Conservation (phyloP, 2,329 filamentous ascomycete species). For the Arthroderma sp. region DNA sequence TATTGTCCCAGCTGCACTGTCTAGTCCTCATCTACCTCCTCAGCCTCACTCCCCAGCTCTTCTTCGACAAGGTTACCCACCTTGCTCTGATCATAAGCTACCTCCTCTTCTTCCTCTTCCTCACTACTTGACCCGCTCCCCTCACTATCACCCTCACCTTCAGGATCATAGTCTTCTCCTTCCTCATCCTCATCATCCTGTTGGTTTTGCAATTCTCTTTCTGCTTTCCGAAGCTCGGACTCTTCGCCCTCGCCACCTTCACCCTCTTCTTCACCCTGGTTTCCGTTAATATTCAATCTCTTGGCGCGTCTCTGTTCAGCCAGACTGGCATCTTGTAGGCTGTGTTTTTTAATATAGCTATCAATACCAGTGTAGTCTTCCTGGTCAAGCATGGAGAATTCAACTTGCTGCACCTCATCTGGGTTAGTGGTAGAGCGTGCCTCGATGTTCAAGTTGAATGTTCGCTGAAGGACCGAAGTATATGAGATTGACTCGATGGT, state of each 20-base stretch:
- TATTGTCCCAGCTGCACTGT: background rate
- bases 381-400: slow-evolving; percentile 55
- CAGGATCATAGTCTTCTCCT: slow-evolving; percentile 39
- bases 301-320: slow-evolving; percentile 48
- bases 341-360: slow-evolving; percentile 47
- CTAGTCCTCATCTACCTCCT: slow-evolving; percentile 24
- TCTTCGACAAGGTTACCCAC: slow-evolving; percentile 25
- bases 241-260: slow-evolving; percentile 34
- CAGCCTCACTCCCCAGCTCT: slow-evolving; percentile 33
- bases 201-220: slow-evolving; percentile 35
- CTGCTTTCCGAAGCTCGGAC: slow-evolving; percentile 45
- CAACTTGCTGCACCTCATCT: slow-evolving; percentile 41
- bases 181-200: slow-evolving; percentile 31
- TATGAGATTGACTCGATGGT: slow-evolving; percentile 48
- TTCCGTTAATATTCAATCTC: slow-evolving; percentile 40
- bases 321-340: slow-evolving; percentile 50
- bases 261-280: slow-evolving; percentile 17
- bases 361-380: slow-evolving; percentile 50
- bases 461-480: slow-evolving; percentile 50
- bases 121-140: slow-evolving; percentile 33
- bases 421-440: slow-evolving; percentile 23
- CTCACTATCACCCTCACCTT: slow-evolving; percentile 36
- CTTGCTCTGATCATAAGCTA: slow-evolving; percentile 18
- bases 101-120: slow-evolving; percentile 24
- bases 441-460: slow-evolving; percentile 50